These are phyloP conservation scores for Spiromastix sp. DNA, from an alignment of 2,329 filamentous ascomycete species.

Conservation along the genomic window DNA sequence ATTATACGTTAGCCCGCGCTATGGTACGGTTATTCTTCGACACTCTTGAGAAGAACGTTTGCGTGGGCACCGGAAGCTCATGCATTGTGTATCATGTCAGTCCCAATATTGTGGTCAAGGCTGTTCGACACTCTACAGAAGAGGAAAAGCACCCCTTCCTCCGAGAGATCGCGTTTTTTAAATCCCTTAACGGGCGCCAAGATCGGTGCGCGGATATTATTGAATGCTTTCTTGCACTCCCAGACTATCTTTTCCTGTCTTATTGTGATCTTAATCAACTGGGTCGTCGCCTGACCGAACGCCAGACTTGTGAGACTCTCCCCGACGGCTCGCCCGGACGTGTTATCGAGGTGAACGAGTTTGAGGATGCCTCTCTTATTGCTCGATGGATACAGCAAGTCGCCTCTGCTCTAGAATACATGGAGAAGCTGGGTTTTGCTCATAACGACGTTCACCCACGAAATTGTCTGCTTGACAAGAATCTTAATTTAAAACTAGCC, in stretches of 20 bases:
- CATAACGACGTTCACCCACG: slow-evolving; percentile 9
- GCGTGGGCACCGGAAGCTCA: too few species aligned
- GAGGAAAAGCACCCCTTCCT: too few species aligned
- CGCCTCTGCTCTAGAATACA: slow-evolving; percentile 12
- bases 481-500: slow-evolving; percentile 10
- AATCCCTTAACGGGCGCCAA: slow-evolving; percentile 7
- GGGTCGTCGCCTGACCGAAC: slow-evolving; percentile 3
- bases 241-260: slow-evolving; percentile 12
- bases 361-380: slow-evolving; percentile 12
- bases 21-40: too few species aligned
- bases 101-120: too few species aligned
- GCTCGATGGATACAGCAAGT: slow-evolving; percentile 14
- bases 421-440: slow-evolving; percentile 13
- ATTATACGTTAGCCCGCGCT: too few species aligned
- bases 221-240: slow-evolving; percentile 11
- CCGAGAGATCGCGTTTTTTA: slow-evolving; percentile 10
- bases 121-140: too few species aligned
- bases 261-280: slow-evolving; percentile 7
- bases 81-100: too few species aligned
- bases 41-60: too few species aligned
- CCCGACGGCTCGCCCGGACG: slow-evolving; percentile 6
- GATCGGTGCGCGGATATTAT: slow-evolving; percentile 11
- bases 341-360: slow-evolving; percentile 10
- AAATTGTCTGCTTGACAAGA: slow-evolving; percentile 11
- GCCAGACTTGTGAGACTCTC: slow-evolving; percentile 8